A percentile compares a stretch with the other conserved stretches of the same genome.
These are phyloP conservation scores for Ustilago crameri DNA, from an alignment of 1,284 basidiomycete species.

Conservation along the genomic window DNA sequence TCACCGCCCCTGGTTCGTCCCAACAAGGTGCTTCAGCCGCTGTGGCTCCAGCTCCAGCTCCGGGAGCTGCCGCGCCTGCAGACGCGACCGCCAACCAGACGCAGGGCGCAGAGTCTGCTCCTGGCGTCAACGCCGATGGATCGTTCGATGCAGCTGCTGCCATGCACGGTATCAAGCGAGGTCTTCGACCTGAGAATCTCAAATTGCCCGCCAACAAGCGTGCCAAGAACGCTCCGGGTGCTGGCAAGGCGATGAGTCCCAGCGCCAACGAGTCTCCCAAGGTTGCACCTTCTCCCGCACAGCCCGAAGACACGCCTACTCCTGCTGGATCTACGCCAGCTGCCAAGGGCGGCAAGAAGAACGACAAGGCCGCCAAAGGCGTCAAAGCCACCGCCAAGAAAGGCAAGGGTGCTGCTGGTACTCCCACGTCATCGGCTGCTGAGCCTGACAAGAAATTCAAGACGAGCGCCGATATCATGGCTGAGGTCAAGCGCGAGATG, in stretches of 20 bases:
- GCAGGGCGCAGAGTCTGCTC: slow-evolving; percentile 15
- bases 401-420: slow-evolving; percentile 43
- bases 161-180: slow-evolving; percentile 58
- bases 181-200: slow-evolving; percentile 62
- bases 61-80: slow-evolving; percentile 17
- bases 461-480: slow-evolving; percentile 63
- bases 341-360: slow-evolving; percentile 49
- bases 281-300: slow-evolving; percentile 44
- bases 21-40: slow-evolving; percentile 8
- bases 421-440: slow-evolving; percentile 45
- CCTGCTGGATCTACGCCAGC: slow-evolving; percentile 51
- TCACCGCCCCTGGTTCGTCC: slow-evolving; percentile 1
- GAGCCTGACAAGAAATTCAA: slow-evolving; percentile 53
- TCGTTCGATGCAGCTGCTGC: slow-evolving; percentile 48
- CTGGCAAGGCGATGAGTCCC: slow-evolving; percentile 35
- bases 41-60: slow-evolving; percentile 8
- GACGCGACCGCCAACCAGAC: slow-evolving; percentile 14
- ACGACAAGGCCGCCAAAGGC: slow-evolving; percentile 35
- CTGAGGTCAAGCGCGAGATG: slow-evolving; percentile 62
- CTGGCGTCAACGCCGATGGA: slow-evolving; percentile 28
- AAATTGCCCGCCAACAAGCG: slow-evolving; percentile 63
- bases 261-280: slow-evolving; percentile 53
- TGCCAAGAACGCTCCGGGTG: slow-evolving; percentile 36
- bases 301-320: slow-evolving; percentile 41
- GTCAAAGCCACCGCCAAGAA: slow-evolving; percentile 44